These are phyloP conservation scores for Xylaria sp. DNA, from an alignment of 2,329 filamentous ascomycete genomes.

Conservation along the genomic window DNA sequence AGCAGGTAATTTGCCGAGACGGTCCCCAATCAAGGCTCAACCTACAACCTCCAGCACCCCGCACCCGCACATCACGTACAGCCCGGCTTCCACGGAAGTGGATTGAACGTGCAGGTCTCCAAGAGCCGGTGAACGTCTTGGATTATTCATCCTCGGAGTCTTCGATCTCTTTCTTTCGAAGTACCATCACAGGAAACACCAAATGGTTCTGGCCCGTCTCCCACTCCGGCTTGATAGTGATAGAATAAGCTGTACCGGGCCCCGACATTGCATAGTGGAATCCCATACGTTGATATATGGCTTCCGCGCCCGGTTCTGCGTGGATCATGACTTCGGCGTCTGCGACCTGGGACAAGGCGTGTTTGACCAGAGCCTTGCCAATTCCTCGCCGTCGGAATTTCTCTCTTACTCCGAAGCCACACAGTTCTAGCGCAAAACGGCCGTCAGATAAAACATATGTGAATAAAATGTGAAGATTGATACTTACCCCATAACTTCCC, in stretches of 20 bases:
- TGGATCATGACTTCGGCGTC: neutral
- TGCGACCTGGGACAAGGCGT: constrained; percentile 19
- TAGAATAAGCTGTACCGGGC: neutral
- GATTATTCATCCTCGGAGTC: neutral
- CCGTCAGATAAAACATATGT: neutral
- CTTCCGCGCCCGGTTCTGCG: neutral
- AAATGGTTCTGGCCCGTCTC: neutral
- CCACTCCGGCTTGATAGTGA: constrained; percentile 20
- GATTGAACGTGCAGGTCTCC: no score
- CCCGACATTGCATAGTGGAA: constrained; percentile 9
- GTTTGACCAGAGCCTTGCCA: constrained; percentile 17
- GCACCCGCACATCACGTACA: no score
- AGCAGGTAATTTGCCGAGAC: neutral
- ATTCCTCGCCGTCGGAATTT: constrained; percentile 13
- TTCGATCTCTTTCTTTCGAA: neutral
- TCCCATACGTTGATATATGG: constrained; percentile 20
- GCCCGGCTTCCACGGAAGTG: neutral
- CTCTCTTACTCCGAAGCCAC: constrained; percentile 18
- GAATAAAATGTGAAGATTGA: neutral
- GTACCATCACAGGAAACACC: constrained; percentile 5
- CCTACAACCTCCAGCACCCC: neutral
- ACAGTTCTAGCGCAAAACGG: constrained; percentile 3
- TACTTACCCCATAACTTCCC: constrained; percentile 19
- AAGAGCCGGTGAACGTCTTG: no score
- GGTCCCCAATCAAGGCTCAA: constrained; percentile 12